Conservation (phyloP, 805 yeast species). For the Lipomyces mesembrius region DNA sequence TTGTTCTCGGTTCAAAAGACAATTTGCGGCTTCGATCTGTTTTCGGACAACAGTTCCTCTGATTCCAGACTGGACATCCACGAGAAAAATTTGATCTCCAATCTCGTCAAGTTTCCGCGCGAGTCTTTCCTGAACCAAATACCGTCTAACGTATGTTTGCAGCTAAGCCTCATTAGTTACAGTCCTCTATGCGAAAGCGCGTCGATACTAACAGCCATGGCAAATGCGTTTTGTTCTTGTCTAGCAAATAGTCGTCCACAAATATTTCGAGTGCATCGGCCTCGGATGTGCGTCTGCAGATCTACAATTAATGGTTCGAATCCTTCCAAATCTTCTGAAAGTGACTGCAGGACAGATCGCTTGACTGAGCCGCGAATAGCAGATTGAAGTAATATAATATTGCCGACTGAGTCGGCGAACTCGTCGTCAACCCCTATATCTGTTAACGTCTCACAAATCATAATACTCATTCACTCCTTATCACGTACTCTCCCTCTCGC, state of each 20-base stretch:
- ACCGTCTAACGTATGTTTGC: constrained; percentile 21
- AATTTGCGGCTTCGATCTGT: constrained; percentile 13
- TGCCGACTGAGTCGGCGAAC: background rate
- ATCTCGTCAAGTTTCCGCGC: constrained; percentile 43
- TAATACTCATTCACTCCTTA: background rate
- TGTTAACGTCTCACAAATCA: background rate
- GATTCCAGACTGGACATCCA: constrained; percentile 42
- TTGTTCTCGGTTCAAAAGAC: constrained; percentile 13
- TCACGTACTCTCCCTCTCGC: constrained; percentile 22
- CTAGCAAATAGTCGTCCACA: background rate
- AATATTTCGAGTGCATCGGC: constrained; percentile 23
- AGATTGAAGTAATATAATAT: constrained; percentile 30
- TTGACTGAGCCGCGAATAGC: constrained; percentile 26
- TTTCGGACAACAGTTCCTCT: constrained; percentile 52
- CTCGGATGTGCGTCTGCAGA: constrained; percentile 41
- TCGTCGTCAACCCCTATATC: constrained; percentile 15
- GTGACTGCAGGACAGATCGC: constrained; percentile 21
- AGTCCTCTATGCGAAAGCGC: background rate
- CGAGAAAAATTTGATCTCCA: constrained; percentile 36
- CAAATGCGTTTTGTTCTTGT: background rate
- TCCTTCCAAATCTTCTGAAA: constrained; percentile 14
- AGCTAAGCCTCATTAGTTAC: constrained; percentile 1
- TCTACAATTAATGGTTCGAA: background rate
- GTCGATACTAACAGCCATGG: background rate
- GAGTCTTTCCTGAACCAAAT: constrained; percentile 30